Percentiles rank a stretch among this genome's conserved stretches.
These are phyloP conservation scores for Gossypium aridum DNA, from an alignment of 441 rosid species.

Conservation along the genomic window DNA sequence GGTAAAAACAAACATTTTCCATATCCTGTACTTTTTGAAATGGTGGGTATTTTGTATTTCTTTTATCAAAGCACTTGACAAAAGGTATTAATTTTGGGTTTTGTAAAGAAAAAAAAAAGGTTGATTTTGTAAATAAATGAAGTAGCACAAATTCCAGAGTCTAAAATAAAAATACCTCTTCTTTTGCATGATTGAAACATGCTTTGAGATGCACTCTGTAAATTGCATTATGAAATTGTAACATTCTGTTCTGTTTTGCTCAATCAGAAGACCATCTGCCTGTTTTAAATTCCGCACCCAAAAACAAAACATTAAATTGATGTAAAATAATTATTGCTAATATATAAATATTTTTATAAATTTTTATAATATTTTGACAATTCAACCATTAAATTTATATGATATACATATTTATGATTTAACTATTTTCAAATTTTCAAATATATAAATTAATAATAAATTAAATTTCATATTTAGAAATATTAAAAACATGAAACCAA, in stretches of 20 bases:
- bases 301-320: neutral
- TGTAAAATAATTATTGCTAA: too few relatives aligned
- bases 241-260: conserved; percentile 48
- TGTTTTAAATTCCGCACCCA: conserved; percentile 19
- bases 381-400: too few relatives aligned
- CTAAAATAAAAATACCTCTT: conserved; percentile 32
- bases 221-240: conserved; percentile 49
- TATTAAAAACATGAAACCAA: too few relatives aligned
- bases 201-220: conserved; percentile 30
- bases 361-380: too few relatives aligned
- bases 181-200: conserved; percentile 51
- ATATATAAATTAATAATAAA: too few relatives aligned
- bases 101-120: too few relatives aligned
- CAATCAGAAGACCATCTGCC: conserved; percentile 71
- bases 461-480: neutral
- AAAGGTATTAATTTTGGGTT: neutral
- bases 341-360: too few relatives aligned
- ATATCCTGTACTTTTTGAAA: too few relatives aligned
- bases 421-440: too few relatives aligned
- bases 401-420: too few relatives aligned
- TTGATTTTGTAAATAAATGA: neutral
- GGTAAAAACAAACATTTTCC: too few relatives aligned
- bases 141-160: neutral
- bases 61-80: neutral
- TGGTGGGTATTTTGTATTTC: neutral